phyloP scores from a whole-genome alignment of 768 basidiomycete species.

The Hydnum rufescens region DNA sequence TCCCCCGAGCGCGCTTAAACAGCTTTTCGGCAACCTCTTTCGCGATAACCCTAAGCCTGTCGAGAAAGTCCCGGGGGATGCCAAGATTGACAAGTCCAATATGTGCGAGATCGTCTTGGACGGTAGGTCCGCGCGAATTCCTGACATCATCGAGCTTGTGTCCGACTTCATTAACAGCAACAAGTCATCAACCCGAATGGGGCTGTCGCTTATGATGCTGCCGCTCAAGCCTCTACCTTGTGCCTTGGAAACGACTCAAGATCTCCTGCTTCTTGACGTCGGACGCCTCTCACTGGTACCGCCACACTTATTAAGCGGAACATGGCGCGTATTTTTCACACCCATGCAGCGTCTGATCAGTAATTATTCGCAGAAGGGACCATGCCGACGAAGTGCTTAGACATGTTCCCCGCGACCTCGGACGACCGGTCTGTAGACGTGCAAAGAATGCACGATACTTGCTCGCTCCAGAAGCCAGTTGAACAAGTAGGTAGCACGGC shows the following conservation, averaged over 20 bases:
- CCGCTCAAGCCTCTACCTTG: constrained; percentile 46
- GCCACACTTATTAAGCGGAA: constrained; percentile 96
- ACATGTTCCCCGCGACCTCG: constrained; percentile 31
- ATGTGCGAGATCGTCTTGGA: constrained; percentile 32
- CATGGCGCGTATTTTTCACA: constrained; percentile 30
- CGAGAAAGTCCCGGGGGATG: constrained; percentile 33
- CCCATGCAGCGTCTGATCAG: constrained; percentile 49
- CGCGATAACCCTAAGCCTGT: constrained; percentile 26
- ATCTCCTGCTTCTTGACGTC: constrained; percentile 34
- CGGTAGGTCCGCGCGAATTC: constrained; percentile 31
- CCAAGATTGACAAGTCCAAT: constrained; percentile 31
- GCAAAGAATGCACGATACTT: constrained; percentile 29
- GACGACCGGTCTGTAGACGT: constrained; percentile 32
- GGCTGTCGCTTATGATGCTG: constrained; percentile 55
- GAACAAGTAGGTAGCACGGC: too few species aligned
- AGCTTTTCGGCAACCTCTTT: constrained; percentile 28
- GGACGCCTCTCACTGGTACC: constrained; percentile 79
- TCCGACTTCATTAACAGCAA: constrained; percentile 47
- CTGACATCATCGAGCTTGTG: constrained; percentile 40
- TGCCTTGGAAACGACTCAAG: constrained; percentile 31
- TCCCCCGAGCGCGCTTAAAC: constrained; percentile 33
- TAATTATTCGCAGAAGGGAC: constrained; percentile 42
- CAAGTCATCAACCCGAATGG: constrained; percentile 57
- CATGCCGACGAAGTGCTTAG: constrained; percentile 33
- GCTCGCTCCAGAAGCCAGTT: too few species aligned